Percentiles rank a stretch among this genome's conserved stretches.
Conservation (phyloP, 1,139 yeast species). For the Yamadazyma songkhlaensis region DNA sequence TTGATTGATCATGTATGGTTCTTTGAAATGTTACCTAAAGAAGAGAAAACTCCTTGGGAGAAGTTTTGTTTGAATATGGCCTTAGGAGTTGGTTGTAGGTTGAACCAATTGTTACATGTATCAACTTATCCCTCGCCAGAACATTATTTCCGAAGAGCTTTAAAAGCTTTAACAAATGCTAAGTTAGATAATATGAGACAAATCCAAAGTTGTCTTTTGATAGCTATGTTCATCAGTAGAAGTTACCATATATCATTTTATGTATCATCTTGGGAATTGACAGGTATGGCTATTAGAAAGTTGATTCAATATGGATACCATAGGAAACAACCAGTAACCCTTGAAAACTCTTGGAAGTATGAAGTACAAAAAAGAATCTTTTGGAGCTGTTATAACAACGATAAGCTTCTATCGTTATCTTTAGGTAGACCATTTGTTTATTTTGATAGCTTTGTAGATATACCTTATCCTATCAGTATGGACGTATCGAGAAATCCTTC, state of each 20-base stretch:
- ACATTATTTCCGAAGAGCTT: conserved; percentile 12
- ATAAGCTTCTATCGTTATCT: conserved; percentile 12
- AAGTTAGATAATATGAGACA: conserved; percentile 12
- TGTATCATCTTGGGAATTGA: conserved; percentile 15
- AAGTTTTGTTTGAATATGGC: conserved; percentile 12
- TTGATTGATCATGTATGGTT: conserved; percentile 14
- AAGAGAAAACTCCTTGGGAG: conserved; percentile 11
- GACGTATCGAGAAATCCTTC: conserved; percentile 10
- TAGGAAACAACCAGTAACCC: conserved; percentile 9
- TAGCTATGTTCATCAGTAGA: conserved; percentile 14
- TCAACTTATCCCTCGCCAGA: conserved; percentile 14
- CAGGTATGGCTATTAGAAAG: conserved; percentile 15
- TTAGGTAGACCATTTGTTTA: conserved; percentile 14
- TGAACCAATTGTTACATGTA: conserved; percentile 12
- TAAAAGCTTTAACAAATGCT: conserved; percentile 9
- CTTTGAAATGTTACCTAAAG: conserved; percentile 1
- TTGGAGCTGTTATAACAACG: conserved; percentile 16
- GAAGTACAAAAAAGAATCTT: conserved; percentile 14
- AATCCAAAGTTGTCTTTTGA: conserved; percentile 13
- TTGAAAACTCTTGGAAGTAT: conserved; percentile 11
- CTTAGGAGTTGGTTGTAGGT: conserved; percentile 15
- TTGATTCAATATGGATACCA: conserved; percentile 15
- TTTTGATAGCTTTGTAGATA: conserved; percentile 15
- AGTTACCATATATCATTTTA: conserved; percentile 16
- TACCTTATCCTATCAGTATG: conserved; percentile 14